Conservation (phyloP, 2,329 filamentous ascomycete genomes). For the Cadophora sp. region DNA sequence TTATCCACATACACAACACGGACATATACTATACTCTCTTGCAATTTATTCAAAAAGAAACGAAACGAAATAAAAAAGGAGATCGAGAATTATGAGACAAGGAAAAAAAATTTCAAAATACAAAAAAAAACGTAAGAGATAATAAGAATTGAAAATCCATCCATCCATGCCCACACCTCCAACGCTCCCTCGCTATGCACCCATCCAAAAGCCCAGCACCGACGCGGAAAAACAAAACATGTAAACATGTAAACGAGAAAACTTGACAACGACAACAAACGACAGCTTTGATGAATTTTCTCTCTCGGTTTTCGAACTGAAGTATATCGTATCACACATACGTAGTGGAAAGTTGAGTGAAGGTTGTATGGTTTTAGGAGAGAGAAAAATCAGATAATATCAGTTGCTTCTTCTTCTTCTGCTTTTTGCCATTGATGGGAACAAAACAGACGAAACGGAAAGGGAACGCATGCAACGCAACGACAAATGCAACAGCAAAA, state of each 20-base stretch:
- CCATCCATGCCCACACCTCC: conserved; percentile 2
- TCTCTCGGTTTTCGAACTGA: conserved; percentile 13
- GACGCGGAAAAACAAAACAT: conserved; percentile 3
- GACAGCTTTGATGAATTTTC: conserved; percentile 24
- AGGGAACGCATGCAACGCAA: conserved; percentile 22
- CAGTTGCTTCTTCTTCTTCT: not conserved
- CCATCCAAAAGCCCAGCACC: conserved; percentile 28
- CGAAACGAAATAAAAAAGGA: conserved; percentile 4
- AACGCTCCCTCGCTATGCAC: conserved; percentile 42
- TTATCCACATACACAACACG: conserved; percentile 20
- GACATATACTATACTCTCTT: not conserved
- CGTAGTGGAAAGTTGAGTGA: not conserved
- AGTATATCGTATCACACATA: conserved; percentile 14
- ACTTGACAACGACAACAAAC: conserved; percentile 8
- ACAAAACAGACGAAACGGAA: not conserved
- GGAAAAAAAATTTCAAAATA: conserved; percentile 7
- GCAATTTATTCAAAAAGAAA: conserved; percentile 16
- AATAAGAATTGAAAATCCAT: too few relatives aligned
- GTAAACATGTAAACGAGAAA: too few relatives aligned
- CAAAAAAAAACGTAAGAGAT: too few relatives aligned
- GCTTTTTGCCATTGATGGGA: conserved; percentile 11
- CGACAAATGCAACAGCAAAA: too few relatives aligned
- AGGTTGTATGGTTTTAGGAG: conserved; percentile 7
- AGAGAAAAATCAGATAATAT: not conserved
- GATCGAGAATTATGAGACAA: conserved; percentile 27